Base-by-base conservation (phyloP, 2,329 filamentous ascomycete species). In the Aureobasidium sp. region DNA sequence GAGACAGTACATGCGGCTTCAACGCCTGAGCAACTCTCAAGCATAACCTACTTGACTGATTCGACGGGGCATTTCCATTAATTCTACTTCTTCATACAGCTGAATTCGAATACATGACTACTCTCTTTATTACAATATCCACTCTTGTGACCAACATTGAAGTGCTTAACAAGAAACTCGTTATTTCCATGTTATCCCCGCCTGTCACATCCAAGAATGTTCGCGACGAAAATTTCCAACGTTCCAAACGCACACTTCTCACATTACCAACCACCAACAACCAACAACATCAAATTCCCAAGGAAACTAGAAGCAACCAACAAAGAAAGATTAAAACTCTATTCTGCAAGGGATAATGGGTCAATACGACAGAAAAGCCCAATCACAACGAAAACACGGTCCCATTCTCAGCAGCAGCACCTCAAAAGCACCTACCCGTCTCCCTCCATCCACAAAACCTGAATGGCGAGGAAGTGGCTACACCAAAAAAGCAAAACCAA, bases 291-390 rank as follows among this genome's bases (percentile, higher is more conserved):
- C n/a, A n/a, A 24, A 10, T 43, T 10, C 24, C 39, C 5, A 20
- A 5, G 24, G 1, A 5, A 43, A 41, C 0, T 24, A 6, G 3
- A 1, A 46, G 24, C 29, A 26, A 13, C 4, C 10, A 27, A 6
- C 1, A 27, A 3, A 20, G 9, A 34, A 7, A 52, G 2, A 36
- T 20, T 4, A 34, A 6, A 36, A 51, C 2, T 39, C 24, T 27
- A 29, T 3, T 3, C 17, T 17, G 9, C 34, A 39, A 24, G 37
- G 7, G 27, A 37, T 15, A 9, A 62, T 62, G 59, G 50, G 60
- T 13, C 37, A 62, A 56, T 64, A 62, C 60, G 60, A 62, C 41
- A 44, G 60, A 56, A 44, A 62, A 56, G 60, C 60, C 6, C 60
- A 62, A 48, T 62, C 60, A 7, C 50, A 55, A 48, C 20, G 50